Evolutionary conservation across 306 rosid species (phyloP).

Genomic region (Quercus dentata): DNA sequence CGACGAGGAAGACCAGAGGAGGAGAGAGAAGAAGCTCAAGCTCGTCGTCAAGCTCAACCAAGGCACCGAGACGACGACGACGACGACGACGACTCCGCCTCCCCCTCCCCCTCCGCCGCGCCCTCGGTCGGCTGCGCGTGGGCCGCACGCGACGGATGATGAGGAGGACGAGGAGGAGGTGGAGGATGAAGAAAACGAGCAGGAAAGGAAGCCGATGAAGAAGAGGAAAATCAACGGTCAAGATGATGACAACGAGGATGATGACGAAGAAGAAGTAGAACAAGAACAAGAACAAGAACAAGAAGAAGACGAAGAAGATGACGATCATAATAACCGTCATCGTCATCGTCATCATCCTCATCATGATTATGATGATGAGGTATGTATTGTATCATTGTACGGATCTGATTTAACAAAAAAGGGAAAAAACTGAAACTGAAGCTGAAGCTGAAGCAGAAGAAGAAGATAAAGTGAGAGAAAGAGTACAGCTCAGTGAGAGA

Average conservation of each 20-base stretch:
- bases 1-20: constrained; percentile 67
- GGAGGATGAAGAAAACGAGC: constrained; percentile 26
- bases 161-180: constrained; percentile 1
- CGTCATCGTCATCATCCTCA: constrained; percentile 24
- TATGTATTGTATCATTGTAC: constrained; percentile 24
- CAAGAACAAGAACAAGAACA: constrained; percentile 18
- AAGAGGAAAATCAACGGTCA: constrained; percentile 35
- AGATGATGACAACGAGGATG: constrained; percentile 23
- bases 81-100: neutral
- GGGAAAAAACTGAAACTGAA: neutral
- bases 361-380: constrained; percentile 54
- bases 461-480: neutral
- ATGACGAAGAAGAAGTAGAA: constrained; percentile 23
- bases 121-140: constrained; percentile 44
- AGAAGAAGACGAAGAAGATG: constrained; percentile 23
- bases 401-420: constrained; percentile 17
- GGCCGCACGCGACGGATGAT: constrained; percentile 30
- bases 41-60: constrained; percentile 80
- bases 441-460: neutral
- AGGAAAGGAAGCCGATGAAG: constrained; percentile 46
- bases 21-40: constrained; percentile 87
- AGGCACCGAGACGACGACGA: constrained; percentile 20
- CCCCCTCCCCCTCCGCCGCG: neutral
- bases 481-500: constrained; percentile 52
- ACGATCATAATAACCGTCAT: neutral